phyloP scores from a whole-genome alignment of 257 asterid genomes.

The Asclepias syriaca region DNA sequence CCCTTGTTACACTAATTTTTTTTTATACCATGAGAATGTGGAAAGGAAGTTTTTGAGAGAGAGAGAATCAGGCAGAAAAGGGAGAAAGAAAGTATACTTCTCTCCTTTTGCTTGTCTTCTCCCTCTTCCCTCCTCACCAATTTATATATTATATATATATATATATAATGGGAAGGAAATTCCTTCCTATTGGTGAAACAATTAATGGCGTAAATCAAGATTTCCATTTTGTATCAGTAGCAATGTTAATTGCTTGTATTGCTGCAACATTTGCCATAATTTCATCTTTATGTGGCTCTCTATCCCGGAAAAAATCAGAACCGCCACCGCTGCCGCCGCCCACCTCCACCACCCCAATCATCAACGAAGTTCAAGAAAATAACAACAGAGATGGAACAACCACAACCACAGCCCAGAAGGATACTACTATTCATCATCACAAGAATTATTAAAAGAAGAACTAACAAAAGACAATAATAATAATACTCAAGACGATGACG shows the following conservation, averaged over 20 bases:
- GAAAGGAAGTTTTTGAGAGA: neutral
- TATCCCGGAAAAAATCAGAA: slow-evolving; percentile 25
- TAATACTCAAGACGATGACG: too few relatives aligned
- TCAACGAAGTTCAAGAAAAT: neutral
- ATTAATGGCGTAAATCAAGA: slow-evolving; percentile 18
- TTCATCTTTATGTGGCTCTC: slow-evolving; percentile 55
- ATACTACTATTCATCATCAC: neutral
- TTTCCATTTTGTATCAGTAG: slow-evolving; percentile 20
- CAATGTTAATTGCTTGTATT: slow-evolving; percentile 26
- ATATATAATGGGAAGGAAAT: slow-evolving; percentile 42
- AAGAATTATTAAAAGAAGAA: neutral
- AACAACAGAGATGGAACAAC: neutral
- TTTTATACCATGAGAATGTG: neutral
- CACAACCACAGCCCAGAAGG: too few relatives aligned
- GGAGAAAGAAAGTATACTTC: neutral
- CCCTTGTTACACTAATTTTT: neutral
- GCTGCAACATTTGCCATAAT: slow-evolving; percentile 31
- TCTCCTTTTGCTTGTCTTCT: neutral
- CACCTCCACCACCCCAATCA: neutral
- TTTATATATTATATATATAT: too few relatives aligned
- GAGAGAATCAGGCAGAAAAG: neutral
- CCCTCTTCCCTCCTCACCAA: neutral
- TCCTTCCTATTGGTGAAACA: slow-evolving; percentile 26
- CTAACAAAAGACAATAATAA: neutral
- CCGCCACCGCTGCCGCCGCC: slow-evolving; percentile 9